Conservation (phyloP, 2,329 filamentous ascomycete genomes). For the Lachnellula occidentalis region DNA sequence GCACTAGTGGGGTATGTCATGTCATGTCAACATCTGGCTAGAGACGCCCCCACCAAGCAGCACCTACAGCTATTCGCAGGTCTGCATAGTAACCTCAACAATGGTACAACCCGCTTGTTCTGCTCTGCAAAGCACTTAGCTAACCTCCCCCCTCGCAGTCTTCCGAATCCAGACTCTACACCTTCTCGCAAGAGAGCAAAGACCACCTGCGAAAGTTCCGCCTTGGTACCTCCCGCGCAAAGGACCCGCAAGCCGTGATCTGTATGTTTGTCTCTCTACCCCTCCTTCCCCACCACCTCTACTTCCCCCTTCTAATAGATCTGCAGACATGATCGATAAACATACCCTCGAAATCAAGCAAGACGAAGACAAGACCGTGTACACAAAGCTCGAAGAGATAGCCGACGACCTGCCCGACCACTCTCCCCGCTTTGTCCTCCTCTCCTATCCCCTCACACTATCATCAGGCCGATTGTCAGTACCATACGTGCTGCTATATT, state of each 20-base stretch:
- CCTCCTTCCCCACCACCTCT: neutral
- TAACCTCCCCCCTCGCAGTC: conserved; percentile 17
- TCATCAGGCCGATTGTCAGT: conserved; percentile 78
- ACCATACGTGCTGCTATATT: conserved; percentile 92
- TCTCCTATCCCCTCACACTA: conserved; percentile 86
- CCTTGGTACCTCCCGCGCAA: conserved; percentile 79
- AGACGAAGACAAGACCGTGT: conserved; percentile 69
- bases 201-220: conserved; percentile 92
- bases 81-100: neutral
- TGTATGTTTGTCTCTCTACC: conserved; percentile 58
- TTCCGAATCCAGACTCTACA: conserved; percentile 86
- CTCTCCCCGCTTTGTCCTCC: conserved; percentile 78
- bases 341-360: conserved; percentile 84
- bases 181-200: conserved; percentile 85
- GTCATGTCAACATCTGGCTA: neutral
- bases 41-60: neutral
- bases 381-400: conserved; percentile 74
- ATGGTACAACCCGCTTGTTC: neutral
- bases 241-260: conserved; percentile 83
- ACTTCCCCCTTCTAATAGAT: conserved; percentile 8
- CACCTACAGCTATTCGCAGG: neutral
- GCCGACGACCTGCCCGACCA: conserved; percentile 89
- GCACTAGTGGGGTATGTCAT: too few relatives aligned
- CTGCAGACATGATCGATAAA: conserved; percentile 80
- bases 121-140: neutral